Conservation (phyloP, 768 basidiomycete species). For the Fistulinella prunicolor region DNA sequence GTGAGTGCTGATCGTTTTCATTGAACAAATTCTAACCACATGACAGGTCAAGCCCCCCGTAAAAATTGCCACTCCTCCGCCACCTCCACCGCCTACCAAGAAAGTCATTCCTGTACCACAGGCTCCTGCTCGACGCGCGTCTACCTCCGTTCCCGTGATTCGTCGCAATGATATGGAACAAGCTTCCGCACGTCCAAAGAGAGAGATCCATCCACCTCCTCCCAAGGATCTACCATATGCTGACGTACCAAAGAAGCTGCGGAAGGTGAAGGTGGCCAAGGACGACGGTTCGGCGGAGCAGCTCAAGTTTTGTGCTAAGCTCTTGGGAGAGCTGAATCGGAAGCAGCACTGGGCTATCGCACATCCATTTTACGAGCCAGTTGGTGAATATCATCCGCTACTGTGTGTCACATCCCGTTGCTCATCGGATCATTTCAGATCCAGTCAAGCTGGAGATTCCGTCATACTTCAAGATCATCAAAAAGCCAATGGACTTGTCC, state of each 20-base stretch:
- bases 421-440: slow-evolving; percentile 44
- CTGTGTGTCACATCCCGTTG: background rate
- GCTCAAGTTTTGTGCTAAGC: slow-evolving; percentile 74
- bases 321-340: slow-evolving; percentile 71
- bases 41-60: slow-evolving; percentile 42
- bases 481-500: slow-evolving; percentile 92
- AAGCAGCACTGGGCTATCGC: slow-evolving; percentile 75
- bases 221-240: slow-evolving; percentile 87
- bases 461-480: slow-evolving; percentile 81
- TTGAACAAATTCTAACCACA: slow-evolving; percentile 13
- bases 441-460: slow-evolving; percentile 77
- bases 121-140: slow-evolving; percentile 61
- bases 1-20: slow-evolving; percentile 29
- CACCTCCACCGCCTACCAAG: slow-evolving; percentile 36
- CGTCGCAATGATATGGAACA: slow-evolving; percentile 67
- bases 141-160: slow-evolving; percentile 79
- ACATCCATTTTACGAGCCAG: slow-evolving; percentile 89
- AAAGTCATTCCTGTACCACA: slow-evolving; percentile 33
- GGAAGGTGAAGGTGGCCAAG: slow-evolving; percentile 56
- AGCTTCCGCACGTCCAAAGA: slow-evolving; percentile 78
- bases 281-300: slow-evolving; percentile 77
- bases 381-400: slow-evolving; percentile 58
- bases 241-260: slow-evolving; percentile 67
- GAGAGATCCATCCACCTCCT: slow-evolving; percentile 95
- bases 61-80: slow-evolving; percentile 40